Evolutionary conservation across 805 yeast species (phyloP).

Genomic region (Saccharomycopsis schoenii): DNA sequence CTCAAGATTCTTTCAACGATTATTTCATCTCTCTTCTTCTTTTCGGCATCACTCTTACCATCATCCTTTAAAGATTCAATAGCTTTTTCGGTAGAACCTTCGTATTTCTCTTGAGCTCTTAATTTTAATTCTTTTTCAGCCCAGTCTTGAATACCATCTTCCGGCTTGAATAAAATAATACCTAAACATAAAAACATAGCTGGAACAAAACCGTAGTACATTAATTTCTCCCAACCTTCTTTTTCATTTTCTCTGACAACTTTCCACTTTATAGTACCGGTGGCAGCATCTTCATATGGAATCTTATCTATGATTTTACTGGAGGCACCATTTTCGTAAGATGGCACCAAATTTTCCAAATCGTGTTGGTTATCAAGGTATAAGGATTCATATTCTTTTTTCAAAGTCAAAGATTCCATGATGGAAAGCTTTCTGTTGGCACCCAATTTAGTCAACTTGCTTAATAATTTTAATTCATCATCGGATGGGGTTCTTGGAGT

Average conservation of each 20-base stretch:
- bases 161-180: slow-evolving; percentile 39
- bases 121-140: slow-evolving; percentile 73
- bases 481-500: slow-evolving; percentile 61
- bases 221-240: slow-evolving; percentile 80
- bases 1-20: slow-evolving; percentile 72
- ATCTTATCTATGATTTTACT: slow-evolving; percentile 72
- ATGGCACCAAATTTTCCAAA: slow-evolving; percentile 42
- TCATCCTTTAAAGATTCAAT: slow-evolving; percentile 31
- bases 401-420: slow-evolving; percentile 37
- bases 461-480: slow-evolving; percentile 59
- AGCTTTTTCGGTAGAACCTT: slow-evolving; percentile 46
- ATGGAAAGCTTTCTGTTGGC: slow-evolving; percentile 45
- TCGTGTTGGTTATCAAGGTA: slow-evolving; percentile 53
- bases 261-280: slow-evolving; percentile 74
- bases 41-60: slow-evolving; percentile 40
- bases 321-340: slow-evolving; percentile 35
- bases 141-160: slow-evolving; percentile 57
- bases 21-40: slow-evolving; percentile 60
- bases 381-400: slow-evolving; percentile 42
- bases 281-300: slow-evolving; percentile 69
- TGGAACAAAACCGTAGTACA: slow-evolving; percentile 66
- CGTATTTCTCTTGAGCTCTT: slow-evolving; percentile 61
- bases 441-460: slow-evolving; percentile 56
- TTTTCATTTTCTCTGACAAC: slow-evolving; percentile 62
- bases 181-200: slow-evolving; percentile 49